A percentile compares a stretch with the other conserved stretches of the same genome.
phyloP scores from a whole-genome alignment of 805 yeast species.

The Suhomyces faveliae region DNA sequence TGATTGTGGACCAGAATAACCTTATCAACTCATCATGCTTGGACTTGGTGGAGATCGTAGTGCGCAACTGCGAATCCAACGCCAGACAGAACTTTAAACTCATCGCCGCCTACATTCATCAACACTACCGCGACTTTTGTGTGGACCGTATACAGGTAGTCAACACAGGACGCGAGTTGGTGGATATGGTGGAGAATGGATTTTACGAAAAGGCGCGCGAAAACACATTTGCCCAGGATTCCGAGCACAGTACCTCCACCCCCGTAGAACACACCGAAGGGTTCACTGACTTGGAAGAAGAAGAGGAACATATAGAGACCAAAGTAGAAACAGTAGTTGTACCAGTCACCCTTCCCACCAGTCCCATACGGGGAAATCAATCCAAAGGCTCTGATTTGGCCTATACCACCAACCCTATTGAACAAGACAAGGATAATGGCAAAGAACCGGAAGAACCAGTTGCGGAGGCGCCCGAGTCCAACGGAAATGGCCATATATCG shows the following conservation, averaged over 20 bases:
- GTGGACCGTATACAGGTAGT: conserved; percentile 24
- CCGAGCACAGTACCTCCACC: conserved; percentile 24
- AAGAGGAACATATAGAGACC: background rate
- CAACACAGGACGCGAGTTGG: conserved; percentile 27
- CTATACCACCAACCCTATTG: background rate
- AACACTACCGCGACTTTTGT: conserved; percentile 28
- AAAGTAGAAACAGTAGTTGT: background rate
- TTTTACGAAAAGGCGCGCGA: conserved; percentile 8
- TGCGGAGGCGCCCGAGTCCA: background rate
- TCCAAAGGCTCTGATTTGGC: background rate
- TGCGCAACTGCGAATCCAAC: conserved; percentile 22
- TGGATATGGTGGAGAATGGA: conserved; percentile 25
- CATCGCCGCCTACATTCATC: conserved; percentile 30
- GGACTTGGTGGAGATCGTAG: conserved; percentile 55
- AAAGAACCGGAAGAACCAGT: background rate
- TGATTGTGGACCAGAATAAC: conserved; percentile 52
- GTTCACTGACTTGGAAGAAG: background rate
- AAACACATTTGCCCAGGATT: conserved; percentile 20
- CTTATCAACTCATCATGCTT: conserved; percentile 73
- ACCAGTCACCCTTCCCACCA: background rate
- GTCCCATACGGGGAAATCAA: background rate
- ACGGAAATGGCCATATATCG: background rate
- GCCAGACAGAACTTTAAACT: conserved; percentile 24
- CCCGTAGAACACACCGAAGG: conserved; percentile 17
- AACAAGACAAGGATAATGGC: background rate